phyloP scores from a whole-genome alignment of 2,329 filamentous ascomycete species.

The Fusarium solani-melongenae region DNA sequence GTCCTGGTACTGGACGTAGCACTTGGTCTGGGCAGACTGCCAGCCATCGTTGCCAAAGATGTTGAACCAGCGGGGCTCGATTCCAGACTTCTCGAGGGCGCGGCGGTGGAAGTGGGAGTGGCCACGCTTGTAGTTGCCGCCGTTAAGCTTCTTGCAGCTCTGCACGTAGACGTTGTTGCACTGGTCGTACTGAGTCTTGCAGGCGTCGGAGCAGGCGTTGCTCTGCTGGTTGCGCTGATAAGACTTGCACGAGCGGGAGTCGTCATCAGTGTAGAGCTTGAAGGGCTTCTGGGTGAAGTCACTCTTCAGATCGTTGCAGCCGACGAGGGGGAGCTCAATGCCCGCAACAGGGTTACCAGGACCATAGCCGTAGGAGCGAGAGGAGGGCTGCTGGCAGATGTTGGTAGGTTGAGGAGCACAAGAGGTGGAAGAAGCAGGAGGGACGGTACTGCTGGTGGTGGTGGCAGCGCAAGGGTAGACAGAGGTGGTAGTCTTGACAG shows the following conservation, averaged over 20 bases:
- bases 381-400: constrained; percentile 65
- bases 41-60: constrained; percentile 47
- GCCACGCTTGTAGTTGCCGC: constrained; percentile 34
- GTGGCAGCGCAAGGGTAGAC: constrained; percentile 48
- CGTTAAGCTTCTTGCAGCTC: constrained; percentile 54
- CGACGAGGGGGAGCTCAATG: constrained; percentile 63
- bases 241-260: constrained; percentile 56
- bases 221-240: constrained; percentile 53
- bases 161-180: constrained; percentile 62
- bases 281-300: constrained; percentile 58
- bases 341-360: constrained; percentile 68
- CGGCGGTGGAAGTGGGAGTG: constrained; percentile 41
- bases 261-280: constrained; percentile 62
- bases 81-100: constrained; percentile 37
- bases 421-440: constrained; percentile 46
- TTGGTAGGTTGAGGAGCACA: constrained; percentile 61
- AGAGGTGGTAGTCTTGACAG: constrained; percentile 50
- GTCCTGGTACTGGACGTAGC: constrained; percentile 61
- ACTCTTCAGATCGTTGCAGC: constrained; percentile 62
- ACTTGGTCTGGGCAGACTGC: constrained; percentile 53
- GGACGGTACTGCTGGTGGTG: constrained; percentile 45
- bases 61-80: constrained; percentile 42
- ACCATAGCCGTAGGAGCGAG: constrained; percentile 72
- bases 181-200: constrained; percentile 62
- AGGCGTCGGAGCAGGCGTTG: constrained; percentile 63